phyloP scores from a whole-genome alignment of 2,329 filamentous ascomycete species.

The Colletotrichum sp. region DNA sequence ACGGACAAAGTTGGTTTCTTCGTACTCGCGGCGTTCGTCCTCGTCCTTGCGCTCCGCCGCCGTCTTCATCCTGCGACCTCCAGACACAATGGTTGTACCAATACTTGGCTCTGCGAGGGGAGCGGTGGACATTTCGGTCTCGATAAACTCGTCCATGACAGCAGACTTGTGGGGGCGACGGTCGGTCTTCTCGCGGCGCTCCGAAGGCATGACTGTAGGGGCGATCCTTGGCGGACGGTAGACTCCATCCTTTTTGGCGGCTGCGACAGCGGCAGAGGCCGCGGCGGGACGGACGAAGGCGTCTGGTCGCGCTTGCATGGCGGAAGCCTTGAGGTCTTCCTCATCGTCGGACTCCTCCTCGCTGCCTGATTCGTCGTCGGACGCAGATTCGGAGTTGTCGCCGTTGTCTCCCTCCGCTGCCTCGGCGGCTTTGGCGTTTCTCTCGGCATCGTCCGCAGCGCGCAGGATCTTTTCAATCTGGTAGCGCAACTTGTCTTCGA shows the following conservation, averaged over 20 bases:
- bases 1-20: constrained; percentile 90
- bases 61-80: constrained; percentile 81
- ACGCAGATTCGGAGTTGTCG: constrained; percentile 36
- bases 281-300: constrained; percentile 40
- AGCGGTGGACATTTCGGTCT: constrained; percentile 80
- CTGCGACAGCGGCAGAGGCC: constrained; percentile 29
- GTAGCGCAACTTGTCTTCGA: constrained; percentile 91
- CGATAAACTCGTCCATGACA: constrained; percentile 91
- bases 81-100: constrained; percentile 82
- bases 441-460: constrained; percentile 77
- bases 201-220: constrained; percentile 81
- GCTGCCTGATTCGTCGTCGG: constrained; percentile 34
- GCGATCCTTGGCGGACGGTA: constrained; percentile 91
- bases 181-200: constrained; percentile 65
- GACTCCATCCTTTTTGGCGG: constrained; percentile 62
- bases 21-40: constrained; percentile 81
- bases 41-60: constrained; percentile 78
- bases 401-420: constrained; percentile 34
- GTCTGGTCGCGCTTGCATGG: constrained; percentile 30
- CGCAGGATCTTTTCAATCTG: constrained; percentile 95
- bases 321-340: constrained; percentile 20
- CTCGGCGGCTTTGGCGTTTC: constrained; percentile 42
- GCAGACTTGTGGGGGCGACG: constrained; percentile 74
- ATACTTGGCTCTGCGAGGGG: constrained; percentile 89
- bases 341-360: constrained; percentile 40